Conservation (phyloP, 371 early-diverging fungal species). For the Mucor racemosus region DNA sequence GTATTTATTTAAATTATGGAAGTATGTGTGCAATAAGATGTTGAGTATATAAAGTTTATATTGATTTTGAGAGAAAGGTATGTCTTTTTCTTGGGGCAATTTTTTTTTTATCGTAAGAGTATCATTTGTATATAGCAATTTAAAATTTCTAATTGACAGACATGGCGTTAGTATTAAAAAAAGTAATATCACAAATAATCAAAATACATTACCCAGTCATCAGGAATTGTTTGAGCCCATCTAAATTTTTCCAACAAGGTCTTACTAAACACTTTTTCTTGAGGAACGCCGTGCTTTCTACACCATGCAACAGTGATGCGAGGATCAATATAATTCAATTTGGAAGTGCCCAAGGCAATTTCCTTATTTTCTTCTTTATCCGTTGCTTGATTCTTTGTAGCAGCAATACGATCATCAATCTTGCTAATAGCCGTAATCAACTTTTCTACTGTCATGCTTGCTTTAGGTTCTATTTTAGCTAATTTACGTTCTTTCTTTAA, state of each 20-base stretch:
- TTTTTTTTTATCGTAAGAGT: no score
- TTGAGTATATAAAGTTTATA: no score
- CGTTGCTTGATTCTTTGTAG: slow-evolving; percentile 66
- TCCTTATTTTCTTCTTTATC: slow-evolving; percentile 97
- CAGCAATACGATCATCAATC: slow-evolving; percentile 70
- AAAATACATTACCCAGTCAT: slow-evolving; percentile 60
- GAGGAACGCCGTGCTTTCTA: slow-evolving; percentile 81
- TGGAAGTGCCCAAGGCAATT: slow-evolving; percentile 96
- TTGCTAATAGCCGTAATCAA: slow-evolving; percentile 67
- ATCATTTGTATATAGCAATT: no score
- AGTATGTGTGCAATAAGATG: no score
- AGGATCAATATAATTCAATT: slow-evolving; percentile 98
- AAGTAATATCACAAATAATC: neutral
- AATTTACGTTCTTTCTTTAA: slow-evolving; percentile 57
- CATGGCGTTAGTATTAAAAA: neutral
- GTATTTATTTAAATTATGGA: no score
- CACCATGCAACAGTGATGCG: slow-evolving; percentile 96
- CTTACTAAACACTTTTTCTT: slow-evolving; percentile 92
- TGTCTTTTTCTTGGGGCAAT: no score
- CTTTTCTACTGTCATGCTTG: slow-evolving; percentile 60
- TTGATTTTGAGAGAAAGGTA: no score
- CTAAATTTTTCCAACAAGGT: slow-evolving; percentile 93
- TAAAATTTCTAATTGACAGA: no score
- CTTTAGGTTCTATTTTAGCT: slow-evolving; percentile 44
- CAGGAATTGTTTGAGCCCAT: slow-evolving; percentile 89